Conservation (phyloP, 73 alveolate species). For the Loxodes magnus region DNA sequence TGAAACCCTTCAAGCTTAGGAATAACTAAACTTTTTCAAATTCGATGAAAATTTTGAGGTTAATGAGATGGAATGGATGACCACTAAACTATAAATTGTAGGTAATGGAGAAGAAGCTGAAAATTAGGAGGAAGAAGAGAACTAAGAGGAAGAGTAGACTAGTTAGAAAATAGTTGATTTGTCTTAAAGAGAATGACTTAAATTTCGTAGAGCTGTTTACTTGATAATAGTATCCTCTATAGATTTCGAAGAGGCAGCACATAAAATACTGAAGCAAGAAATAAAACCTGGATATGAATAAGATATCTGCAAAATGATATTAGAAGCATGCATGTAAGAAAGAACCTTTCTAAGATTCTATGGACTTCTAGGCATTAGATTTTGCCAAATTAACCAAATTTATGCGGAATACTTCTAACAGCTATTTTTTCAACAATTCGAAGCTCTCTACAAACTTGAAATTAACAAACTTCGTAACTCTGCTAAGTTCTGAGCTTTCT, state of each 20-base stretch:
- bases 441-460: constrained; percentile 94
- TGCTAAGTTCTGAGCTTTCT: constrained; percentile 96
- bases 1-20: constrained; percentile 86
- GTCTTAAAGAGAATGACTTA: constrained; percentile 91
- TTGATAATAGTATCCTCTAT: constrained; percentile 91
- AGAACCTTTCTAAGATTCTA: constrained; percentile 91
- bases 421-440: constrained; percentile 79
- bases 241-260: constrained; percentile 96
- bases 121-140: constrained; percentile 44
- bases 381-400: constrained; percentile 86
- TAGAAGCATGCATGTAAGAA: constrained; percentile 95
- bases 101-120: constrained; percentile 81
- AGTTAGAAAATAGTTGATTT: constrained; percentile 63
- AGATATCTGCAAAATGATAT: constrained; percentile 89
- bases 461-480: constrained; percentile 96
- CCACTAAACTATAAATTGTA: constrained; percentile 80
- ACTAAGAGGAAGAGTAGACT: constrained; percentile 28
- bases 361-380: constrained; percentile 83
- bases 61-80: constrained; percentile 91
- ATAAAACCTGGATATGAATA: constrained; percentile 95
- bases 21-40: constrained; percentile 83
- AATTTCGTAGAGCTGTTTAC: constrained; percentile 89
- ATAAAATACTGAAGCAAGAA: constrained; percentile 92
- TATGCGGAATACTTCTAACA: constrained; percentile 86
- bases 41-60: constrained; percentile 83